Evolutionary conservation across 139 green algal species (phyloP).

Genomic region (Coccomyxa sp.): DNA sequence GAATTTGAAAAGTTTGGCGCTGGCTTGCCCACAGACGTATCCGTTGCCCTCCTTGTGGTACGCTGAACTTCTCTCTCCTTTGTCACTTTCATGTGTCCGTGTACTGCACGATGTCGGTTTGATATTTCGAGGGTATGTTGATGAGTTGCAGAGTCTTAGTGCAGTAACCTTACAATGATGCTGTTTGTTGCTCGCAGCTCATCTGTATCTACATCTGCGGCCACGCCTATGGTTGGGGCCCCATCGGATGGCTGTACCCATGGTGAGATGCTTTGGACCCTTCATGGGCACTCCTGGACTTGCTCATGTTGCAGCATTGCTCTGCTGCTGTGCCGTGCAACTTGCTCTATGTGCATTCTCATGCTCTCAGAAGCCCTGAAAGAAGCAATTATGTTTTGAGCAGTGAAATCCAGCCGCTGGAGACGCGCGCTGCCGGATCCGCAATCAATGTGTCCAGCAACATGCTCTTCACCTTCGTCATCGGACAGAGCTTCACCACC

Average conservation of each 20-base stretch:
- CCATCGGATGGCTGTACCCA: conserved; percentile 25
- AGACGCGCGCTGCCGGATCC: conserved; percentile 19
- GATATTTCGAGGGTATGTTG: background rate
- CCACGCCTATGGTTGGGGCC: conserved; percentile 70
- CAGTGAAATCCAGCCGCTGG: conserved; percentile 28
- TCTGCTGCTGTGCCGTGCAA: background rate
- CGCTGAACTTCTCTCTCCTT: background rate
- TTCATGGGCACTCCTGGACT: background rate
- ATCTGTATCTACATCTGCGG: conserved; percentile 68
- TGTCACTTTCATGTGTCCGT: background rate
- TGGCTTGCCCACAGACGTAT: background rate
- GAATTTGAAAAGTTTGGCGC: conserved; percentile 2
- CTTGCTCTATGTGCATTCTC: background rate
- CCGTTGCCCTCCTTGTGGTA: background rate
- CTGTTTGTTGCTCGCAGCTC: background rate
- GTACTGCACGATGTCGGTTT: background rate
- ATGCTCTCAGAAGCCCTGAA: background rate
- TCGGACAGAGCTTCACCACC: conserved; percentile 67
- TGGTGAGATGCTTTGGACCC: background rate
- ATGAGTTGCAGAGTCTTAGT: background rate
- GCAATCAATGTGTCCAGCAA: conserved; percentile 30
- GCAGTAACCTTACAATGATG: background rate
- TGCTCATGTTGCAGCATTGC: background rate
- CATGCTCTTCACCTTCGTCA: conserved; percentile 51
- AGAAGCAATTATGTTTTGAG: background rate